phyloP scores from a whole-genome alignment of 1,284 basidiomycete genomes.

The Cryptococcus depauperatus region DNA sequence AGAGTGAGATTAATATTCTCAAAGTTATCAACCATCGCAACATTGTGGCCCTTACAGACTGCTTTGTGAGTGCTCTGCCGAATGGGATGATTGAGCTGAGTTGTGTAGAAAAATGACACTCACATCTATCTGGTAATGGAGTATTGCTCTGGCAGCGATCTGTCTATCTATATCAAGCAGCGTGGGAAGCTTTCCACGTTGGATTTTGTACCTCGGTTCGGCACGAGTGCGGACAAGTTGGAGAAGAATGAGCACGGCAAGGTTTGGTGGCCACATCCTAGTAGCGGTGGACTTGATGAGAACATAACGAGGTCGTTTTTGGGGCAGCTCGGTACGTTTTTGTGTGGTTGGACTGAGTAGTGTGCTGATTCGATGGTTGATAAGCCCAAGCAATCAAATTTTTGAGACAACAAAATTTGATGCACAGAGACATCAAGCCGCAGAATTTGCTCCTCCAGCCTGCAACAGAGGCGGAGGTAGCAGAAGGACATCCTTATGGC shows the following conservation, averaged over 20 bases:
- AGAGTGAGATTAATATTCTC: conserved; percentile 94
- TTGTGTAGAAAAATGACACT: conserved; percentile 68
- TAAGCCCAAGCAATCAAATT: conserved; percentile 87
- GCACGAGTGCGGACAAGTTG: conserved; percentile 46
- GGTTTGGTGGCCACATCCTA: conserved; percentile 82
- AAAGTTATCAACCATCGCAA: conserved; percentile 89
- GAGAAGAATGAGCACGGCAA: conserved; percentile 35
- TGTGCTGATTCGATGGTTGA: background rate
- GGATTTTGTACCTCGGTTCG: conserved; percentile 60
- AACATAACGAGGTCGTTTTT: conserved; percentile 87
- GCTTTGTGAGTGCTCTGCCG: conserved; percentile 53
- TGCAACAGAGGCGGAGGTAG: conserved; percentile 66
- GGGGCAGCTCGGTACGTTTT: conserved; percentile 69
- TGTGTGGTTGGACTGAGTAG: background rate
- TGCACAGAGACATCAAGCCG: conserved; percentile 96
- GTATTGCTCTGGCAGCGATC: conserved; percentile 89
- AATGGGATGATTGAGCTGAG: background rate
- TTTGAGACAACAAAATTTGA: conserved; percentile 76
- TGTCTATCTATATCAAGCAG: conserved; percentile 93
- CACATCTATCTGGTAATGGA: conserved; percentile 99
- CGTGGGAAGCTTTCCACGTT: conserved; percentile 76
- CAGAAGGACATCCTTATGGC: conserved; percentile 78
- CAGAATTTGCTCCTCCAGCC: conserved; percentile 86
- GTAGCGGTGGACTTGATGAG: conserved; percentile 82
- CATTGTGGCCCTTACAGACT: conserved; percentile 87